Percentiles rank a stretch among this genome's conserved stretches.
These are phyloP conservation scores for Myriosclerotinia scirpicola DNA, from an alignment of 2,329 filamentous ascomycete species.

Conservation along the genomic window DNA sequence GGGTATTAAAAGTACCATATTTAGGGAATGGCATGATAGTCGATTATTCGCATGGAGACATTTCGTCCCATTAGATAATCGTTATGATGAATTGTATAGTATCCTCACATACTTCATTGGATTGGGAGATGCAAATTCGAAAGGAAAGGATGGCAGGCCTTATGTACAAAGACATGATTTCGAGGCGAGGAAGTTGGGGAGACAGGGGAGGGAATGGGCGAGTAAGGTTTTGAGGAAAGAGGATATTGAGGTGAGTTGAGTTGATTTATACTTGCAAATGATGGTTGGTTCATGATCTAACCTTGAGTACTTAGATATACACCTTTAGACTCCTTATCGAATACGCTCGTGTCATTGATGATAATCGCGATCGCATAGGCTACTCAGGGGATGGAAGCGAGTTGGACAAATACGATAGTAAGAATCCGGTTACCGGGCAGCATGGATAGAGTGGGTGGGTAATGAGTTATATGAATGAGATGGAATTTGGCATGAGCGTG, in stretches of 20 bases:
- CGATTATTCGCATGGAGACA: constrained; percentile 75
- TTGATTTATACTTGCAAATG: neutral
- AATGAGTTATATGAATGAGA: constrained; percentile 3
- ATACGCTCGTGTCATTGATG: constrained; percentile 50
- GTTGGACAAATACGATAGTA: constrained; percentile 37
- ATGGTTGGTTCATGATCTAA: neutral
- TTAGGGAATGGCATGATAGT: constrained; percentile 77
- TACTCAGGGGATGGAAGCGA: constrained; percentile 41
- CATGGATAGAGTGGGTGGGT: constrained; percentile 13
- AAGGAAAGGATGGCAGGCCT: constrained; percentile 48
- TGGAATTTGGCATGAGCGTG: neutral
- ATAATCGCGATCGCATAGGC: constrained; percentile 41
- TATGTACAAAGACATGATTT: constrained; percentile 46
- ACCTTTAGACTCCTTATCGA: constrained; percentile 67
- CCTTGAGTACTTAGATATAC: constrained; percentile 48
- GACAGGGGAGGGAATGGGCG: constrained; percentile 69
- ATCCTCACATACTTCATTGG: constrained; percentile 75
- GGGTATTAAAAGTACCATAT: constrained; percentile 76
- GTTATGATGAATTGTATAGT: constrained; percentile 69
- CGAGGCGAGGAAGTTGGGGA: constrained; percentile 65
- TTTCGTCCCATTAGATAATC: constrained; percentile 77
- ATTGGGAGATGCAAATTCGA: constrained; percentile 51
- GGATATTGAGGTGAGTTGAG: constrained; percentile 65
- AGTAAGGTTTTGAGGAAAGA: constrained; percentile 67
- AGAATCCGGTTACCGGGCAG: constrained; percentile 30